These are phyloP conservation scores for Psidium friedrichsthalianum DNA, from an alignment of 345 rosid species.

Conservation along the genomic window DNA sequence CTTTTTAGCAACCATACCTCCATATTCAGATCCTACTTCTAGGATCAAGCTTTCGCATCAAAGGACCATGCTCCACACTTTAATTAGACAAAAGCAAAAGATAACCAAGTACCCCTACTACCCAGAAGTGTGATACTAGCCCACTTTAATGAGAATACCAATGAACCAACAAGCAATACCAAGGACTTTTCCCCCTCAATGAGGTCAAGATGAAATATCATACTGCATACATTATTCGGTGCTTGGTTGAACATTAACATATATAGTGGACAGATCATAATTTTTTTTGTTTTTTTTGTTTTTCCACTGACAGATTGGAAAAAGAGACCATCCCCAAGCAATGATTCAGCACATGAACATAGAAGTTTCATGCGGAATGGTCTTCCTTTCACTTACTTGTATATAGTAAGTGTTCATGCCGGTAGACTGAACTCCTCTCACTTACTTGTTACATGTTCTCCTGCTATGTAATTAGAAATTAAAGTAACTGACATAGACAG, in stretches of 20 bases:
- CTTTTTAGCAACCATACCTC: background rate
- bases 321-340: background rate
- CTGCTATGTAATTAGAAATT: background rate
- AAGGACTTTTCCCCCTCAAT: background rate
- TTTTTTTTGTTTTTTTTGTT: no score
- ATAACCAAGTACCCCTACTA: background rate
- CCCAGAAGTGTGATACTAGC: background rate
- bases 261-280: background rate
- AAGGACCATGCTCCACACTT: background rate
- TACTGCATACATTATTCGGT: background rate
- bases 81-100: background rate
- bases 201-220: background rate
- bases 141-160: background rate
- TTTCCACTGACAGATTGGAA: background rate
- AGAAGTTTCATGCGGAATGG: background rate
- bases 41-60: background rate
- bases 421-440: background rate
- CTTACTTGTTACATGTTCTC: background rate
- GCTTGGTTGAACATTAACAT: background rate
- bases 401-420: background rate
- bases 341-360: background rate
- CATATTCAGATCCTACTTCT: background rate
- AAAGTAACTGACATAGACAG: background rate
- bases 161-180: background rate
- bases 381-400: no score